These are phyloP conservation scores for Pleurotus cornucopiae DNA, from an alignment of 768 basidiomycete species.

Conservation along the genomic window DNA sequence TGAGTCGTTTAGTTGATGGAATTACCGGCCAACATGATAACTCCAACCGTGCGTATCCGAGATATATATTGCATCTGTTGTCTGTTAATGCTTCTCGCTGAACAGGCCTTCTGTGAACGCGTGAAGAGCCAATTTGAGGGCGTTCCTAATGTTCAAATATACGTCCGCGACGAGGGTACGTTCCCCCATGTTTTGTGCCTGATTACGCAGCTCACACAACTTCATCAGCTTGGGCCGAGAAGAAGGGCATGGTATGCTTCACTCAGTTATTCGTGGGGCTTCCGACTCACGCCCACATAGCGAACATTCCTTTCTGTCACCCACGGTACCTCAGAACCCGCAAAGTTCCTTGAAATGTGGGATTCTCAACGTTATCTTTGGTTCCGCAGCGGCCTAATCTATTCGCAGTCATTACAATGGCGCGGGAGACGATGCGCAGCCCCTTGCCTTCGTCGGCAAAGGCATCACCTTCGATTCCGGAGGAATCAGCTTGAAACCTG, in stretches of 20 bases:
- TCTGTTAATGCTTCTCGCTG: slow-evolving; percentile 22
- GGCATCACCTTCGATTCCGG: slow-evolving; percentile 90
- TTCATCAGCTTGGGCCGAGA: slow-evolving; percentile 66
- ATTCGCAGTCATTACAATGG: slow-evolving; percentile 75
- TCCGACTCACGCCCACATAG: slow-evolving; percentile 25
- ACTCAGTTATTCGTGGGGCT: neutral
- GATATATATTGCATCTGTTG: slow-evolving; percentile 24
- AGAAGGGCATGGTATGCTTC: slow-evolving; percentile 74
- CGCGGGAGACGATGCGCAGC: slow-evolving; percentile 50
- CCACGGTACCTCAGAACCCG: slow-evolving; percentile 76
- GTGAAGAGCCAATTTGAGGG: slow-evolving; percentile 63
- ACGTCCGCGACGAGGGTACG: slow-evolving; percentile 71
- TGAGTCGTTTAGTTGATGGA: slow-evolving; percentile 68
- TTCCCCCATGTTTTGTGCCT: neutral
- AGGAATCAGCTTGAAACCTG: slow-evolving; percentile 84
- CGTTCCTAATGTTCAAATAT: slow-evolving; percentile 62
- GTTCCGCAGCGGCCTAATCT: neutral
- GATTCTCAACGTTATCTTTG: slow-evolving; percentile 9
- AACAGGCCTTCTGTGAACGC: slow-evolving; percentile 66
- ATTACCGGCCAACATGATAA: slow-evolving; percentile 81
- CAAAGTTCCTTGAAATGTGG: slow-evolving; percentile 84
- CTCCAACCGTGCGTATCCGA: slow-evolving; percentile 41
- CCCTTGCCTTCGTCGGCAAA: slow-evolving; percentile 79
- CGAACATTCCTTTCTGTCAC: slow-evolving; percentile 86
- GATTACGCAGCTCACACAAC: slow-evolving; percentile 1